Conservation (phyloP, 768 basidiomycete species). For the Leccinum boreale region DNA sequence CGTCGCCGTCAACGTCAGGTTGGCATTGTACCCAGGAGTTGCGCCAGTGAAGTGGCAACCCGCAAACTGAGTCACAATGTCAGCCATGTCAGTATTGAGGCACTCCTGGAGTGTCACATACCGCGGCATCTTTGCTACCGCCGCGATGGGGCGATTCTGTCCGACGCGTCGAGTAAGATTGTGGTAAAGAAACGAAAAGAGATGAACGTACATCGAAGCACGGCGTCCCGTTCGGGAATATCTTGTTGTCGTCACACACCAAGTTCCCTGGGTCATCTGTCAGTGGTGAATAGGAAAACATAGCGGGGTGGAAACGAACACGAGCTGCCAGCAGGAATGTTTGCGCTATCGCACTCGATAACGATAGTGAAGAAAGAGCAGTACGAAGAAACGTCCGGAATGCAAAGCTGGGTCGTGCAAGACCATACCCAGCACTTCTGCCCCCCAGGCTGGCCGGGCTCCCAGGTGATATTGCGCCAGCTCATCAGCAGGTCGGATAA, state of each 20-base stretch:
- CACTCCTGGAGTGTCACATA: background rate
- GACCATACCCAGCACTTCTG: background rate
- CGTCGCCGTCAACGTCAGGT: background rate
- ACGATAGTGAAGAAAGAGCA: slow-evolving; percentile 10
- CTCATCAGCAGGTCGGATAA: background rate
- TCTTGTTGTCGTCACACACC: background rate
- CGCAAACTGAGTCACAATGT: background rate
- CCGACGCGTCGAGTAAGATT: background rate
- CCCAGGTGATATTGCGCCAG: slow-evolving; percentile 1
- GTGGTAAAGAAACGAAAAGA: background rate
- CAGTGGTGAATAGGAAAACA: background rate
- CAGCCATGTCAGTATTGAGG: background rate
- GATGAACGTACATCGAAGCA: slow-evolving; percentile 4
- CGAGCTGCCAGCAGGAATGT: background rate
- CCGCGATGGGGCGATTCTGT: slow-evolving; percentile 1
- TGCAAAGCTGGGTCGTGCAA: background rate
- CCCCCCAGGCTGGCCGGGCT: background rate
- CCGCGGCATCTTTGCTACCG: background rate
- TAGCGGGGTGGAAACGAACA: background rate
- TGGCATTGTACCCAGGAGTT: background rate
- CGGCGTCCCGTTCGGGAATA: slow-evolving; percentile 1
- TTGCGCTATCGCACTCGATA: slow-evolving; percentile 3
- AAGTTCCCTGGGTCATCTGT: too few relatives aligned
- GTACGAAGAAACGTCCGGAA: background rate
- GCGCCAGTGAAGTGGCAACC: slow-evolving; percentile 1